Base-by-base conservation (phyloP, 1,284 basidiomycete genomes). In the Malassezia obtusa region DNA sequence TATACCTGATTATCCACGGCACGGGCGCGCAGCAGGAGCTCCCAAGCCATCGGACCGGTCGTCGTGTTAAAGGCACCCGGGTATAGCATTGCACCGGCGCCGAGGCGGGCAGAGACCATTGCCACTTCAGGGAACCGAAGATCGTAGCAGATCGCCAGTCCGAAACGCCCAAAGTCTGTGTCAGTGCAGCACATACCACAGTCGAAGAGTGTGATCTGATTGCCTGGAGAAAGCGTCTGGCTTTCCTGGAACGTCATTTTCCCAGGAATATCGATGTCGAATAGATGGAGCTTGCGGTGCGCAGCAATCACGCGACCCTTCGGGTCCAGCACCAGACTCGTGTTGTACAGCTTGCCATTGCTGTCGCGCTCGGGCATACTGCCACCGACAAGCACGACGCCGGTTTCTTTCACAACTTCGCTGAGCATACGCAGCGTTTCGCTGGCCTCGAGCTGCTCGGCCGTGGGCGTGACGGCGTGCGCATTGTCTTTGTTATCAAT, bases 181-280 rank as follows among this genome's bases (percentile, higher is more conserved):
- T 46, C 14, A 46, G 45, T 35, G 2, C 24, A 41, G 32, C 21
- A 40, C 37, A 28, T 32, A 85, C 87, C 86, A 11, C 92, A 91
- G 63, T 94, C 88, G 68, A 99, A 90, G 48, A 82, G 83, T 58
- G 86, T 92, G 51, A 85, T 76, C 4, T 79, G 79, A 15, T 77
- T 81, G 3, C 94, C 94, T 4, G 83, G 86, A 0, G 85, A 86
- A 45, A 99, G 78, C 0, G 87, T 89, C 73, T 94, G 87, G 71
- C 89, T 94, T 78, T 99, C 94, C 85, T 94, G 92, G 82, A 98
- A 98, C 4, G 78, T 89, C 76, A 98, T 95, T 74, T 88, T 85
- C 17, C 92, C 92, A 0, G 90, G 90, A 50, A 96, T 92, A 72
- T 98, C 88, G 58, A 99, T 96, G 74, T 99, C 92, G 71, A 99